These are phyloP conservation scores for Leccinum uliginosum DNA, from an alignment of 768 basidiomycete genomes.

Conservation along the genomic window DNA sequence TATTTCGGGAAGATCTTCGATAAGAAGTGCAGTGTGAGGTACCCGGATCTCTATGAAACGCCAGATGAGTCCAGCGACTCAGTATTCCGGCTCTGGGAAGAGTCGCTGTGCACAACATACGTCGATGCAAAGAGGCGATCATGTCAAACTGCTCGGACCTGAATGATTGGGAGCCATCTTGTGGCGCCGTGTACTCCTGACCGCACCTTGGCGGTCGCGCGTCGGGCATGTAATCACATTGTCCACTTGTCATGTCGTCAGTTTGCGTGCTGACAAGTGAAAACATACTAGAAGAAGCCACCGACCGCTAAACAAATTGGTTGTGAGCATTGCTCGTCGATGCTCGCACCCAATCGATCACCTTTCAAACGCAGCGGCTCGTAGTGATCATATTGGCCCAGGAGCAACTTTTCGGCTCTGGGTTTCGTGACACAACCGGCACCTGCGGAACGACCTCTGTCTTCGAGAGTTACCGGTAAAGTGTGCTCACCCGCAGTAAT, in stretches of 20 bases:
- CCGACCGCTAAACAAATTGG: neutral
- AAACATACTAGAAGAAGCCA: constrained; percentile 3
- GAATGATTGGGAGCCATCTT: neutral
- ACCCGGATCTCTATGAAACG: constrained; percentile 3
- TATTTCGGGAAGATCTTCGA: constrained; percentile 1
- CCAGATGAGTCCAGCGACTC: neutral
- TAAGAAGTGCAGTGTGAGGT: neutral
- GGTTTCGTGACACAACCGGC: neutral
- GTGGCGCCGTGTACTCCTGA: neutral
- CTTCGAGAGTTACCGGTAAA: constrained; percentile 4
- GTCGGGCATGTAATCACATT: neutral
- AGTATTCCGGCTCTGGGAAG: constrained; percentile 7
- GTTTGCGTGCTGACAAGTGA: constrained; percentile 3
- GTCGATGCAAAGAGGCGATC: constrained; percentile 2
- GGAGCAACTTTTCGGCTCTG: neutral
- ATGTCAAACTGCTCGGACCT: neutral
- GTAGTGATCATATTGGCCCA: neutral
- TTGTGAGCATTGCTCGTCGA: neutral
- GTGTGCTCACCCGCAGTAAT: neutral
- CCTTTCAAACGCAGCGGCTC: neutral
- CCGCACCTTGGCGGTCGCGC: neutral
- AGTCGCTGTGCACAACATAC: neutral
- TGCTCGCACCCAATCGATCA: neutral
- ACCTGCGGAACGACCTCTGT: neutral
- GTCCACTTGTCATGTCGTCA: constrained; percentile 6